Percentiles rank a stretch among this genome's conserved stretches.
Conservation (phyloP, 352 stramenopile genomes). For the Hyaloperonospora brassicae region DNA sequence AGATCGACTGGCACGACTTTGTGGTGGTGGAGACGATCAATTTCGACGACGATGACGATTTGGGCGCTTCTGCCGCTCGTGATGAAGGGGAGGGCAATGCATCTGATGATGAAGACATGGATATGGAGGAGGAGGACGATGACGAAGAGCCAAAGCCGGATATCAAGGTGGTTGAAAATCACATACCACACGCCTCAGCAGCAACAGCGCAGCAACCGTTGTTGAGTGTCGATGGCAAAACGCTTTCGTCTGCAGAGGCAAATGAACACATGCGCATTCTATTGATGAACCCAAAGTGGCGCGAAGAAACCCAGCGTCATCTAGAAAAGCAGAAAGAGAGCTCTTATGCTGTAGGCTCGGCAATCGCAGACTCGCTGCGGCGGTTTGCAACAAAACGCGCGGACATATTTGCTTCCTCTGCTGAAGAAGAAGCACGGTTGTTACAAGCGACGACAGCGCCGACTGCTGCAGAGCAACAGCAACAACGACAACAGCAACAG, state of each 20-base stretch:
- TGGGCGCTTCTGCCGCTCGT: slow-evolving; percentile 23
- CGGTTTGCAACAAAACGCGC: slow-evolving; percentile 88
- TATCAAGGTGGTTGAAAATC: slow-evolving; percentile 82
- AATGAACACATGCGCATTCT: slow-evolving; percentile 99
- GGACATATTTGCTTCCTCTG: slow-evolving; percentile 91
- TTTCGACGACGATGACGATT: slow-evolving; percentile 88
- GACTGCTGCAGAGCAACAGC: slow-evolving; percentile 10
- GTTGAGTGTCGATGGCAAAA: slow-evolving; percentile 83
- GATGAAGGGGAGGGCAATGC: slow-evolving; percentile 27
- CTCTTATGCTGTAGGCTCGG: slow-evolving; percentile 88
- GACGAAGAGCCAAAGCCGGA: slow-evolving; percentile 48
- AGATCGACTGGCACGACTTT: slow-evolving; percentile 99
- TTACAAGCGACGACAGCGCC: slow-evolving; percentile 40
- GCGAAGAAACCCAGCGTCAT: slow-evolving; percentile 92
- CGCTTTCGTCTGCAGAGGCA: slow-evolving; percentile 74
- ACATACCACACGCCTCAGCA: slow-evolving; percentile 53
- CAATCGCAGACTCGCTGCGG: slow-evolving; percentile 92
- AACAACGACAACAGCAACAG: slow-evolving; percentile 19
- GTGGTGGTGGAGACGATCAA: slow-evolving; percentile 98
- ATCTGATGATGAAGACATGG: slow-evolving; percentile 86
- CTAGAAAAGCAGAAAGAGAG: slow-evolving; percentile 96
- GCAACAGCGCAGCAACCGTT: slow-evolving; percentile 35
- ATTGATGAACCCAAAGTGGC: slow-evolving; percentile 97
- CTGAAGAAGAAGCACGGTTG: slow-evolving; percentile 70
- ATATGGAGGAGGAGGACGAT: slow-evolving; percentile 76